phyloP scores from a whole-genome alignment of 352 stramenopile species.

The Globisporangium nunn region DNA sequence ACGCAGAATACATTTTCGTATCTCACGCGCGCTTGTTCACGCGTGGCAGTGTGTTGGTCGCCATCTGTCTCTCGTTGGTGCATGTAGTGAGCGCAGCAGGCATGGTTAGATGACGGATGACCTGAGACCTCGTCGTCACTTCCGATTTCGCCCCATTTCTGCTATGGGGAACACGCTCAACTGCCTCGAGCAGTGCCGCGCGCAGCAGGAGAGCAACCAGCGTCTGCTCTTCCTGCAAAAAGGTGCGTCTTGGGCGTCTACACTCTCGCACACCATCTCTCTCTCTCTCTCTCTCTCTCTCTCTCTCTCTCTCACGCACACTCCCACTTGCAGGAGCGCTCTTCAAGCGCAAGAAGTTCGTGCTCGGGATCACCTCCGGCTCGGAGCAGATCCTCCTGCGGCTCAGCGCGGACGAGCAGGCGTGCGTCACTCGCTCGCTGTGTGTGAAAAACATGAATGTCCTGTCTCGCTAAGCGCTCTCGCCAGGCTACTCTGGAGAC shows the following conservation, averaged over 20 bases:
- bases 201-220: slow-evolving; percentile 55
- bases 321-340: slow-evolving; percentile 26
- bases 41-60: not conserved
- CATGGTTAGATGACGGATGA: too few species aligned
- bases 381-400: slow-evolving; percentile 56
- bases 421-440: slow-evolving; percentile 15
- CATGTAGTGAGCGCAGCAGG: too few species aligned
- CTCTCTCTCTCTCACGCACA: not conserved
- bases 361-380: slow-evolving; percentile 56
- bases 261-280: not conserved
- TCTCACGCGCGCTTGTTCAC: not conserved
- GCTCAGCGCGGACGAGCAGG: slow-evolving; percentile 56
- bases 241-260: slow-evolving; percentile 23
- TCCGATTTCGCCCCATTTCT: not conserved
- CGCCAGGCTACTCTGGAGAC: slow-evolving; percentile 63
- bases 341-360: slow-evolving; percentile 73
- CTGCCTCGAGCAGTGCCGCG: slow-evolving; percentile 70
- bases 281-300: not conserved
- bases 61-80: too few species aligned
- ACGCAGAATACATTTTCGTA: slow-evolving; percentile 7
- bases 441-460: not conserved
- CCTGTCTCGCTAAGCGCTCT: not conserved
- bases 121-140: not conserved
- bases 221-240: slow-evolving; percentile 65
- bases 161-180: slow-evolving; percentile 76